Base-by-base conservation (phyloP, 495 filamentous ascomycete genomes). In the Lindgomyces ingoldianus region DNA sequence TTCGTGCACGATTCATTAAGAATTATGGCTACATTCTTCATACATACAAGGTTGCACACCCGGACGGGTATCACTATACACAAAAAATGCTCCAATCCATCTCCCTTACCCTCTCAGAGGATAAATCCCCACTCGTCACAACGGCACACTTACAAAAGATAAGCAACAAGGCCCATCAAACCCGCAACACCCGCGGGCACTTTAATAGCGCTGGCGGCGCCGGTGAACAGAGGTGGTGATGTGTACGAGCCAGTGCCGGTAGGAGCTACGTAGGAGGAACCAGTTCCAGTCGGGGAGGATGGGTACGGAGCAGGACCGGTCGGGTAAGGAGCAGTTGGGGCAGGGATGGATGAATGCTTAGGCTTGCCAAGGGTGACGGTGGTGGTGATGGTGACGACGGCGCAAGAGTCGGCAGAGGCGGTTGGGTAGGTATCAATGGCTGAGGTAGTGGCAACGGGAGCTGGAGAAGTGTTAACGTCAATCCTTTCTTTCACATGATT, bases 61-160 rank as follows among this genome's bases (percentile, higher is more conserved):
- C 14, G 6, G 14, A 39, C 33, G 33, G 33, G 33, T 39, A 39
- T 39, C 33, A 52, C 10, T 16, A 24, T 10, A 52, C n/a, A 52
- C 24, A 21, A 14, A 4, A 29, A 27, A 4, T 22, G 22, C 46
- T 19, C 22, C 3, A 41, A 41, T 22, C 44, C 12, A 47, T 22
- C 44, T n/a, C 44, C 48, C n/a, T n/a, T n/a, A n/a, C n/a, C n/a
- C n/a, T n/a, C n/a, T n/a, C n/a, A n/a, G n/a, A n/a, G n/a, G n/a
- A n/a, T n/a, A n/a, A n/a, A 27, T 24, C 22, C 21, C 8, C n/a
- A 22, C 14, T n/a, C n/a, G n/a, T n/a, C n/a, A n/a, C n/a, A n/a
- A n/a, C n/a, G n/a, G n/a, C n/a, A n/a, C n/a, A n/a, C 24, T 52
- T 58, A 58, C 41, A 60, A 49, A 21, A 60, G 33, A 42, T 22